A percentile compares a stretch with the other conserved stretches of the same genome.
phyloP scores from a whole-genome alignment of 2,329 filamentous ascomycete genomes.

The Ascochyta lentis region DNA sequence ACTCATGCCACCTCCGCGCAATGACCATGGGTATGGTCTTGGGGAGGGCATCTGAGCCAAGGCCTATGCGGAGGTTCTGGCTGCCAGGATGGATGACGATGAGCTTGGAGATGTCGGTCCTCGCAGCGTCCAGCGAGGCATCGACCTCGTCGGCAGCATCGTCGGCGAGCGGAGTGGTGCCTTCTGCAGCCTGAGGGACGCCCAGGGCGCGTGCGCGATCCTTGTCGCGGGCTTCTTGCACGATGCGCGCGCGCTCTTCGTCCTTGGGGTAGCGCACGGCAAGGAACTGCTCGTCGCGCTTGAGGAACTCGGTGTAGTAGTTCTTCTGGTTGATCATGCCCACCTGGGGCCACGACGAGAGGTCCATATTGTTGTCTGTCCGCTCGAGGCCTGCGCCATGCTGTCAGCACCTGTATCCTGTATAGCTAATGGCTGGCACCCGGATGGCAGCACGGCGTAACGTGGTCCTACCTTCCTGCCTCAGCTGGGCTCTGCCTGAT shows the following conservation, averaged over 20 bases:
- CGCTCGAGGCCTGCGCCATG: slow-evolving; percentile 77
- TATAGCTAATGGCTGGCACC: neutral
- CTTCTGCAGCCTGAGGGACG: slow-evolving; percentile 55
- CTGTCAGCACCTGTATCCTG: slow-evolving; percentile 18
- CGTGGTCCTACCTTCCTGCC: slow-evolving; percentile 62
- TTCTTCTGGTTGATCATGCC: slow-evolving; percentile 99
- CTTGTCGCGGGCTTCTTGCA: slow-evolving; percentile 84
- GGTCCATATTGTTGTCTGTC: slow-evolving; percentile 98
- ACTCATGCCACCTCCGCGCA: slow-evolving; percentile 77
- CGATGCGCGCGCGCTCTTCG: slow-evolving; percentile 80
- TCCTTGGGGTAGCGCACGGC: slow-evolving; percentile 88
- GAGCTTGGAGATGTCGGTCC: slow-evolving; percentile 79
- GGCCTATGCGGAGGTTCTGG: slow-evolving; percentile 91
- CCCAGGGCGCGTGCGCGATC: slow-evolving; percentile 83
- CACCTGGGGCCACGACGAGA: slow-evolving; percentile 91
- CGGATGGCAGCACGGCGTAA: neutral
- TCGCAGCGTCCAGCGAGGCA: slow-evolving; percentile 32
- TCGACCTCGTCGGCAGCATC: slow-evolving; percentile 41
- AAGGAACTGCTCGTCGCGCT: slow-evolving; percentile 95
- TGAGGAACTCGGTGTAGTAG: slow-evolving; percentile 93
- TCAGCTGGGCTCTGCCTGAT: slow-evolving; percentile 66
- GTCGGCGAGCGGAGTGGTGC: slow-evolving; percentile 34
- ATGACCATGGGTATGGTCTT: slow-evolving; percentile 95
- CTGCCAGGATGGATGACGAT: slow-evolving; percentile 96
- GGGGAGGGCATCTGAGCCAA: slow-evolving; percentile 93